Evolutionary conservation across 2,329 filamentous ascomycete genomes (phyloP).

Genomic region (Dryadomyces quercivorus): DNA sequence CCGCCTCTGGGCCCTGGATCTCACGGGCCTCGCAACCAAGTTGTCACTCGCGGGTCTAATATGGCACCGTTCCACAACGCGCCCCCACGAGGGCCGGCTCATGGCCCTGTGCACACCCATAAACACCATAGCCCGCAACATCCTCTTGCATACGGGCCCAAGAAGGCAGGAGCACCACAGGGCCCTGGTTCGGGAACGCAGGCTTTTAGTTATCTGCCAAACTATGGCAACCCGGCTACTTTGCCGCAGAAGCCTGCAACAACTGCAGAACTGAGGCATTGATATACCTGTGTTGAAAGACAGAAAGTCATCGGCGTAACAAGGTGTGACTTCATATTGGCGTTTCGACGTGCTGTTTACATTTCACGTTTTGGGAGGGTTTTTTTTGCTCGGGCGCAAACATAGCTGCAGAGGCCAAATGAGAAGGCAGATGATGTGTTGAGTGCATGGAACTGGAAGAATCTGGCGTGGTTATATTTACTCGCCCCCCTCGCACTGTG

Average conservation of each 20-base stretch:
- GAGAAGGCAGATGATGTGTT: not conserved
- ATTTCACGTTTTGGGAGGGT: not conserved
- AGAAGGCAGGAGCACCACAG: conserved; percentile 22
- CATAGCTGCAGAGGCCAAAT: not conserved
- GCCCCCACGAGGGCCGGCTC: conserved; percentile 3
- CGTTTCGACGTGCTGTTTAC: conserved; percentile 1
- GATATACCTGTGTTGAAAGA: not conserved
- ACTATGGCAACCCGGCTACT: conserved; percentile 47
- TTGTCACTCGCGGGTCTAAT: not conserved
- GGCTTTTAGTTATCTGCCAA: conserved; percentile 39
- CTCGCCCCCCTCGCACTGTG: no score
- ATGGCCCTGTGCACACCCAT: conserved; percentile 19
- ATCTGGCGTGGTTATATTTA: not conserved
- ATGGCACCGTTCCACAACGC: not conserved
- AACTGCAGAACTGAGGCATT: conserved; percentile 15
- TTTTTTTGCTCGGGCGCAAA: not conserved
- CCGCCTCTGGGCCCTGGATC: not conserved
- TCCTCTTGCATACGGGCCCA: conserved; percentile 14
- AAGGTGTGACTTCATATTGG: conserved; percentile 6
- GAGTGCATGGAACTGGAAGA: not conserved
- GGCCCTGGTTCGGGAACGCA: conserved; percentile 17
- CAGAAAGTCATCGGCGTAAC: conserved; percentile 3
- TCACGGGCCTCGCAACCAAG: not conserved
- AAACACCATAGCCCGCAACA: conserved; percentile 19
- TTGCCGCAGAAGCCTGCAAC: conserved; percentile 44